phyloP scores from a whole-genome alignment of 441 rosid genomes.

The Euphorbia corollata region DNA sequence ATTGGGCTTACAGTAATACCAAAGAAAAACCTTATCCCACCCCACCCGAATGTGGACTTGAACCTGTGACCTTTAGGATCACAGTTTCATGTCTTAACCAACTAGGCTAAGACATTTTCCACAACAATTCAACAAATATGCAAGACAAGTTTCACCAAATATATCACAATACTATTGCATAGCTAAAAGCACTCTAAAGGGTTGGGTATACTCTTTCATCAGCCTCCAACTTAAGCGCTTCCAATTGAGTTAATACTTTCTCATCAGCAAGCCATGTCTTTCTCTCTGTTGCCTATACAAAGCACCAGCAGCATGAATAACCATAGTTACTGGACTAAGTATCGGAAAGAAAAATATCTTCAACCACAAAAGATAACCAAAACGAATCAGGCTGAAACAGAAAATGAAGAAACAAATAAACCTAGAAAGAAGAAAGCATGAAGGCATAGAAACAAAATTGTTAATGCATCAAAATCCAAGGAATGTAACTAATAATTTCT shows the following conservation, averaged over 20 bases:
- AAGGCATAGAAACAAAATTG: conserved; percentile 2
- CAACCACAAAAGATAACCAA: conserved; percentile 6
- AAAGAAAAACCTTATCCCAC: no score
- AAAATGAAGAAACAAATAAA: not conserved
- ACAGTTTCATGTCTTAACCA: no score
- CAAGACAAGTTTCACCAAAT: conserved; percentile 15
- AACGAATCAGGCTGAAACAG: conserved; percentile 1
- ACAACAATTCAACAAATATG: conserved; percentile 23
- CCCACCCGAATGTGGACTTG: no score
- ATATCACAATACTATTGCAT: conserved; percentile 10
- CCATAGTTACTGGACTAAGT: conserved; percentile 4
- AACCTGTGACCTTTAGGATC: no score
- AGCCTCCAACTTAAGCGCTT: conserved; percentile 55
- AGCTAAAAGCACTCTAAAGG: conserved; percentile 15
- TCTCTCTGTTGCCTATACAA: conserved; percentile 48
- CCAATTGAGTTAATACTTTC: conserved; percentile 62
- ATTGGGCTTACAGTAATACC: no score
- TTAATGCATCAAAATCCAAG: conserved; percentile 4
- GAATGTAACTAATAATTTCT: conserved; percentile 7
- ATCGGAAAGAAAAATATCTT: not conserved
- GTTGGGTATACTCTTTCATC: conserved; percentile 48
- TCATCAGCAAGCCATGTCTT: conserved; percentile 87
- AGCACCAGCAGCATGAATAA: conserved; percentile 17
- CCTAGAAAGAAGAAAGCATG: no score
- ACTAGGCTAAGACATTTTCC: not conserved